Base-by-base conservation (phyloP, 2,329 filamentous ascomycete species). In the Apiospora aurea region DNA sequence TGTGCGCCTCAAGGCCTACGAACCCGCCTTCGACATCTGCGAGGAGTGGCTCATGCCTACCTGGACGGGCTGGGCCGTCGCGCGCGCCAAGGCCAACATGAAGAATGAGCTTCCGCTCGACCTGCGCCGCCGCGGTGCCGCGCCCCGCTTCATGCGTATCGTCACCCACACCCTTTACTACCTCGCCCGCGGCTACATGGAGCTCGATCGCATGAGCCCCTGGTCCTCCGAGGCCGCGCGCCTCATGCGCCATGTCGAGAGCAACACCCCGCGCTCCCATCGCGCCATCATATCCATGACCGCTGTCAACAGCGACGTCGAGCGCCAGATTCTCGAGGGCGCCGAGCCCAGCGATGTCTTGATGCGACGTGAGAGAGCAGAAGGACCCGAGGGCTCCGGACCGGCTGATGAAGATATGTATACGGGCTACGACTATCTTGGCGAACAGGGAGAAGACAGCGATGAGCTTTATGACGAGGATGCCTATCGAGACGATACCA, bases 41-140 rank as follows among this genome's bases (percentile, higher is more conserved):
- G 96, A 98, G 83, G 83, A 86, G 38, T 89, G 90, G 73, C 90
- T 98, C 71, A 97, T 97, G 88, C 87, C 89, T 0, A 86, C 89
- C 46, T 97, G 95, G 88, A 88, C 89, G 14, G 94, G 94, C 34
- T 98, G 95, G 94, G 74, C 77, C 41, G 71, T 75, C 2, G 79
- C 78, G 57, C 82, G 82, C 10, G 70, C 67, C 1, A 74, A 70
- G 47, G 75, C 75, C 69, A 79, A 76, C 26, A 71, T 78, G 64
- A 75, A 75, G 70, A 79, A 78, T 26, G 67, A 73, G 34, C 73
- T 83, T 18, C 80, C 83, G 13, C 76, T 84, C 41, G 83, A 85
- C 69, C 74, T 81, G 67, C 84, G 83, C 38, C 80, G 83, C 34
- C 75, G 81, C 66, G 83, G 82, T 57, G 77, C 79, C 67, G 79